A percentile compares a stretch with the other conserved stretches of the same genome.
These are phyloP conservation scores for Xylaria sp. DNA, from an alignment of 2,329 filamentous ascomycete species.

Conservation along the genomic window DNA sequence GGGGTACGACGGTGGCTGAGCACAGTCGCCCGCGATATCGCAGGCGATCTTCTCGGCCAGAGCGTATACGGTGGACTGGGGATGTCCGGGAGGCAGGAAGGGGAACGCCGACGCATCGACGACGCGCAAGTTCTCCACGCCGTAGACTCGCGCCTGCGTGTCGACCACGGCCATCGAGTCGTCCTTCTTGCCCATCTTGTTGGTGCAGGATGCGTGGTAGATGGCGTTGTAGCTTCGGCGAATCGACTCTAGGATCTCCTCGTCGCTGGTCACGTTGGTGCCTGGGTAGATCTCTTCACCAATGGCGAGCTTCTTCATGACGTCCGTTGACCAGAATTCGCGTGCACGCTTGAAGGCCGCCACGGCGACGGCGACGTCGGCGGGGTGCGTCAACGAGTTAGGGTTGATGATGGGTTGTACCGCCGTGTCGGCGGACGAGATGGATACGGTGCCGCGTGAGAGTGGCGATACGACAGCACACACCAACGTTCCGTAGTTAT, in stretches of 20 bases:
- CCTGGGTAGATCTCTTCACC: slow-evolving; percentile 71
- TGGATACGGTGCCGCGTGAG: slow-evolving; percentile 68
- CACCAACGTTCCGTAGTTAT: slow-evolving; percentile 45
- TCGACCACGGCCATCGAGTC: slow-evolving; percentile 66
- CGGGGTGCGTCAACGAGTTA: slow-evolving; percentile 45
- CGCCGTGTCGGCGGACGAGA: slow-evolving; percentile 60
- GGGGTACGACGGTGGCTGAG: slow-evolving; percentile 22
- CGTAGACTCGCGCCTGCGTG: slow-evolving; percentile 62
- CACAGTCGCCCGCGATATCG: slow-evolving; percentile 36
- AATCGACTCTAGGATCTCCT: slow-evolving; percentile 57
- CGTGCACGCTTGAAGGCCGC: slow-evolving; percentile 72
- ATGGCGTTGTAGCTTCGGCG: slow-evolving; percentile 40
- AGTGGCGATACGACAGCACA: slow-evolving; percentile 43
- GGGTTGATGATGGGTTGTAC: slow-evolving; percentile 48
- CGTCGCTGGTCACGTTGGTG: slow-evolving; percentile 65
- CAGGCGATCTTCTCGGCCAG: slow-evolving; percentile 39
- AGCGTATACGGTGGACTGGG: slow-evolving; percentile 42
- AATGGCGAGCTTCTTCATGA: slow-evolving; percentile 73
- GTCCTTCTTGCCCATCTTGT: slow-evolving; percentile 61
- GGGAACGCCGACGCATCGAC: slow-evolving; percentile 60
- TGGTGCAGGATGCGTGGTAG: slow-evolving; percentile 64
- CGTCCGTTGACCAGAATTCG: slow-evolving; percentile 67
- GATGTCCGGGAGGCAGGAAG: slow-evolving; percentile 44
- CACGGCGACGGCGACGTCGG: slow-evolving; percentile 72
- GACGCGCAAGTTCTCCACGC: slow-evolving; percentile 62